Conservation (phyloP, 768 basidiomycete species). For the Sporobolomyces pararoseus region DNA sequence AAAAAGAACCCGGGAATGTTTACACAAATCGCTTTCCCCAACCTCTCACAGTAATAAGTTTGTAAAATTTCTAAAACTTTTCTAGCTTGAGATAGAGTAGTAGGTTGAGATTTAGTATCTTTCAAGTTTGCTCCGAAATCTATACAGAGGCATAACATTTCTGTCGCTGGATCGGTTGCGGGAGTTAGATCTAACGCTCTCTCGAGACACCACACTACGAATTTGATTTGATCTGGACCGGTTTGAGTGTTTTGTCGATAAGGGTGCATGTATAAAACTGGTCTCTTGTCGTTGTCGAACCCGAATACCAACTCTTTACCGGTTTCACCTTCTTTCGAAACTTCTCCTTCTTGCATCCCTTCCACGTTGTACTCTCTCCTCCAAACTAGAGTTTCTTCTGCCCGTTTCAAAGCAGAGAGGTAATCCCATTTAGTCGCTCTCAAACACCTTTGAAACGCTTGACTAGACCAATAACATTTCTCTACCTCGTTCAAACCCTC, state of each 20-base stretch:
- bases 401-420: conserved; percentile 58
- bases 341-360: conserved; percentile 58
- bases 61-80: conserved; percentile 50
- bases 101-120: conserved; percentile 41
- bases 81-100: conserved; percentile 42
- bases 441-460: conserved; percentile 61
- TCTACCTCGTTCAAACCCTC: conserved; percentile 41
- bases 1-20: conserved; percentile 60
- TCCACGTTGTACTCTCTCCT: conserved; percentile 72
- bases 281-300: conserved; percentile 59
- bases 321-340: conserved; percentile 73
- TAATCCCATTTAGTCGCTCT: conserved; percentile 72
- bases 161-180: conserved; percentile 28
- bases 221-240: conserved; percentile 51
- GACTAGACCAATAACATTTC: conserved; percentile 41
- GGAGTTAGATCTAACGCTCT: conserved; percentile 39
- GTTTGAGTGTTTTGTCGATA: conserved; percentile 72
- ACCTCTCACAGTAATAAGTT: conserved; percentile 58
- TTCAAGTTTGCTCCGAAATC: conserved; percentile 43
- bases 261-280: conserved; percentile 51
- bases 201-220: conserved; percentile 72
- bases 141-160: conserved; percentile 44
- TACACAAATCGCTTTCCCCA: conserved; percentile 67
- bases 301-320: conserved; percentile 79
- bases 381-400: conserved; percentile 74